A percentile compares a stretch with the other conserved stretches of the same genome.
Evolutionary conservation across 2,329 filamentous ascomycete species (phyloP).

Genomic region (Cladophialophora psammophila): DNA sequence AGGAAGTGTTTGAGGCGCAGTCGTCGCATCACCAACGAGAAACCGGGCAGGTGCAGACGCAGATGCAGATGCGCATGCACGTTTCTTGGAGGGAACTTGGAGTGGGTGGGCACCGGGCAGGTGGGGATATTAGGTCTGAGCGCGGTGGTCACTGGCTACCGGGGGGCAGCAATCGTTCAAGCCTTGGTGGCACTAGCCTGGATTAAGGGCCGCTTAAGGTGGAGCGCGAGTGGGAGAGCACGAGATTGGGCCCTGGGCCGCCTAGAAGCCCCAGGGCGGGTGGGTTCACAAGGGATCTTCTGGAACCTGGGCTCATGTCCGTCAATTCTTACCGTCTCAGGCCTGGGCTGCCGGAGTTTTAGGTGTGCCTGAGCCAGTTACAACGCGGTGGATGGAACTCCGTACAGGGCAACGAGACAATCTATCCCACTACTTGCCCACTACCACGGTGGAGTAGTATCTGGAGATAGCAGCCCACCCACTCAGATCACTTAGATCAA

Average conservation of each 20-base stretch:
- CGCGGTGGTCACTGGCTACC: not conserved
- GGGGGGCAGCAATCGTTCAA: no score
- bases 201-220: constrained; percentile 1
- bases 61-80: constrained; percentile 18
- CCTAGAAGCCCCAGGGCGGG: not conserved
- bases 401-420: constrained; percentile 8
- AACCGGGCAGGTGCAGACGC: constrained; percentile 24
- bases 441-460: not conserved
- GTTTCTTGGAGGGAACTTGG: constrained; percentile 14
- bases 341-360: constrained; percentile 6
- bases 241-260: not conserved
- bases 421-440: no score
- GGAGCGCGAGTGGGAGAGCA: not conserved
- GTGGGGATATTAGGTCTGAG: not conserved
- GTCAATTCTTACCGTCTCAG: constrained; percentile 4
- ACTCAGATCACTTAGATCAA: not conserved
- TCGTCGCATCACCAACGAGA: constrained; percentile 23
- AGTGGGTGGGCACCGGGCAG: not conserved
- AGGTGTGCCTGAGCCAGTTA: constrained; percentile 2
- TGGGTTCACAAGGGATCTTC: constrained; percentile 1
- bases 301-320: constrained; percentile 5
- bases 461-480: not conserved
- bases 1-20: constrained; percentile 28
- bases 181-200: not conserved
- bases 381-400: not conserved